Evolutionary conservation across 78 protist species (phyloP), one percentile per base, ranked within the genome.

Genomic region (Ministeria vibrans): DNA sequence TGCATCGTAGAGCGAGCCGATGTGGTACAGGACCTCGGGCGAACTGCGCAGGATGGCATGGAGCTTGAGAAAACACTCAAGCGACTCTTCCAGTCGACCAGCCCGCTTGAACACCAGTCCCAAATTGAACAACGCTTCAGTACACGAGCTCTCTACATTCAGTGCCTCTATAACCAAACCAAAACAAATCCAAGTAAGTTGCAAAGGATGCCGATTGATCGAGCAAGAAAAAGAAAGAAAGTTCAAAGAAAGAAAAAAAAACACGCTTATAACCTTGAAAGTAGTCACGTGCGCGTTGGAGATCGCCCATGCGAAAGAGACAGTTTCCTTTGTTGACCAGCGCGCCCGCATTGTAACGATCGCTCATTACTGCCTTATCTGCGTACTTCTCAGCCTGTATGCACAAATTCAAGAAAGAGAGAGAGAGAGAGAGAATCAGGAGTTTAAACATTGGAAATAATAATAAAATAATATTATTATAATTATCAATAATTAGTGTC

Each of bases 321-420:
- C 36, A 78, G 84, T 86, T 84, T 44, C 92, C 95, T 77, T 83
- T 84, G 87, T 88, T 88, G 38, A 88, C 92, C 11, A 88, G 79
- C 39, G 95, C 95, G 55, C 72, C 81, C 39, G 92, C 90, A 84
- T 92, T 92, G 85, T 88, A 92, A 45, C 78, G 38, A 86, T 88
- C 89, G 38, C 78, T 77, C 34, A 78, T 39, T 53, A 91, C 45
- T 6, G 91, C 86, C 34, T 55, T 9, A 42, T 81, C 73, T 18
- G 92, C 95, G 79, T 87, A 83, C 70, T 72, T 73, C 46, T 75
- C 82, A 18, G 85, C 91, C n/a, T 79, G 81, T 25, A 44, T 64
- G 42, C 0, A 7, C 22, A n/a, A 15, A 22, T 55, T 63, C 9
- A 34, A 66, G 34, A 18, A 15, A 66, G 34, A 66, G 45, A 66